Percentiles rank a stretch among this genome's conserved stretches.
These are phyloP conservation scores for Gnomoniopsis sp. DNA, from an alignment of 2,329 filamentous ascomycete species.

Conservation along the genomic window DNA sequence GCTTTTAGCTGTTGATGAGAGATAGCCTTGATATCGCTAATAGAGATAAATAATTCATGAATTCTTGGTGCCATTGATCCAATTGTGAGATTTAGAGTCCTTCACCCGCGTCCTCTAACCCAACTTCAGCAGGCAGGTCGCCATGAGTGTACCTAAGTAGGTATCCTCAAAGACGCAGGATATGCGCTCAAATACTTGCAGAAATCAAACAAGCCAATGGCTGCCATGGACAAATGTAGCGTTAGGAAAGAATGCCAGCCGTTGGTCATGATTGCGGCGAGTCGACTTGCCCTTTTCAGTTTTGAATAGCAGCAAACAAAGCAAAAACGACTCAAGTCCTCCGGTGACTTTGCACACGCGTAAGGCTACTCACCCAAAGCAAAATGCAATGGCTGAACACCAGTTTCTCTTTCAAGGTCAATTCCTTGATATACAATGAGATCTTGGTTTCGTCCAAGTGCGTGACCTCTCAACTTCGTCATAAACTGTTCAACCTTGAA, in stretches of 20 bases:
- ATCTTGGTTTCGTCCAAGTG: background rate
- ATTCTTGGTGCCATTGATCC: background rate
- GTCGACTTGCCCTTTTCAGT: background rate
- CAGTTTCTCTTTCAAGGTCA: background rate
- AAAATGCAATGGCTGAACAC: background rate
- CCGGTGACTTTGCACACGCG: background rate
- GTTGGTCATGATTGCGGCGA: background rate
- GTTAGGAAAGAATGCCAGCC: background rate
- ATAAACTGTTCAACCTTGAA: background rate
- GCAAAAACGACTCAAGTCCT: background rate
- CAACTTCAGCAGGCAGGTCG: too few species aligned
- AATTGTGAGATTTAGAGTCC: background rate
- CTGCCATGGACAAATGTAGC: too few species aligned
- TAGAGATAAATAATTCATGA: background rate
- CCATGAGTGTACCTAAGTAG: too few species aligned
- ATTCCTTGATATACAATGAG: background rate
- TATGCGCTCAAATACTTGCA: too few species aligned
- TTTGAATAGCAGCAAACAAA: conserved; percentile 6
- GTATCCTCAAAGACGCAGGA: too few species aligned
- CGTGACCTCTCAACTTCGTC: background rate
- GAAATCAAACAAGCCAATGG: too few species aligned
- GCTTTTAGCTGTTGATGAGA: background rate
- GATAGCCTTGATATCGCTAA: background rate
- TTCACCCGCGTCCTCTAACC: too few species aligned
- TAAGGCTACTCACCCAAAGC: background rate